Evolutionary conservation across 805 yeast species (phyloP), one percentile per base, ranked within the genome.

Genomic region (Alloascoidea hylecoeti): DNA sequence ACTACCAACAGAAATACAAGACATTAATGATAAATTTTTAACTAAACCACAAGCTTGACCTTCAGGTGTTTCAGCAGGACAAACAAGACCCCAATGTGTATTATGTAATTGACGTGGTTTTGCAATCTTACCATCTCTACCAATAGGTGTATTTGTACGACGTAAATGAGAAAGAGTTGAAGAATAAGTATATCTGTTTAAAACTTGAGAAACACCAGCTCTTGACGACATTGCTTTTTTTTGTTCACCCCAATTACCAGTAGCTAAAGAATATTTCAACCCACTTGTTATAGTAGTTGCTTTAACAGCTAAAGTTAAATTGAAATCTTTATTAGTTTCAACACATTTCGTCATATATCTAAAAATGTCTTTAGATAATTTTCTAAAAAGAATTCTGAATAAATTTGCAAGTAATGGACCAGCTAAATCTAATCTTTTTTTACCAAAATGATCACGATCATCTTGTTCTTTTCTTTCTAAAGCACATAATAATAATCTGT

Each of bases 161-260:
- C 99, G 79, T 64, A 92, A 78, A 68, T 92, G 99, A 40, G 98
- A 92, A 53, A 92, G 68, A 2, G 99, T 92, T n/a, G 98, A 92
- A 2, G 97, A 85, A 60, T 92, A 92, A 4, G 99, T 92, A 63
- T 92, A 92, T 65, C 99, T 76, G 60, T 92, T 92, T 61, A 92
- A 72, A 47, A 92, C 98, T 68, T 92, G 98, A 17, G 97, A 89
- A 35, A 94, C 99, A 73, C 99, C 99, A 4, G 98, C 99, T 60
- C 95, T 79, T 15, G 96, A 78, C 44, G 92, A 78, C 98, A 92
- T 92, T 12, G 97, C 96, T 60, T 92, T 92, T 78, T 88, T 89
- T 60, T 92, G 99, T 62, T 92, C 99, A 66, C 99, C 98, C 99
- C 99, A 92, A 66, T 92, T 92, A 70, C 99, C 99, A 13, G 99